phyloP scores from a whole-genome alignment of 108 stramenopile genomes.

The Discostella pseudostelligera region DNA sequence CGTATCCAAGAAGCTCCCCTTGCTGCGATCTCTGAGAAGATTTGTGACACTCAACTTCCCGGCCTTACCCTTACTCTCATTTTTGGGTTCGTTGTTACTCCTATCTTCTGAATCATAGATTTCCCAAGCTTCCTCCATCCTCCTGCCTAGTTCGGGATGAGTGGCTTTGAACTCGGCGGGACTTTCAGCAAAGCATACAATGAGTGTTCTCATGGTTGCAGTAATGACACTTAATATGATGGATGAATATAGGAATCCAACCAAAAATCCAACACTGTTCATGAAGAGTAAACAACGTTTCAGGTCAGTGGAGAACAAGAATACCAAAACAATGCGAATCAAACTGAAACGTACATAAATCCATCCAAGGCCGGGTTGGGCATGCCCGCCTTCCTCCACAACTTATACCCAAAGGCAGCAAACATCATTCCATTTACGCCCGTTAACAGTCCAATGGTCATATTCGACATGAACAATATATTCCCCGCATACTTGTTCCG shows the following conservation, averaged over 20 bases:
- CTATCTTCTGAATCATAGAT: neutral
- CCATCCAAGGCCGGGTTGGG: slow-evolving; percentile 23
- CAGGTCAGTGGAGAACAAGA: no score
- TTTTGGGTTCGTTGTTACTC: no score
- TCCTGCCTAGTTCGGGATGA: slow-evolving; percentile 52
- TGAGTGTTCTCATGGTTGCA: slow-evolving; percentile 65
- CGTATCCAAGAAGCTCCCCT: no score
- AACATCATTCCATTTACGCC: slow-evolving; percentile 50
- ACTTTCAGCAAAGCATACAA: slow-evolving; percentile 81
- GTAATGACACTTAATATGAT: slow-evolving; percentile 64
- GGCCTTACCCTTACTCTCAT: no score
- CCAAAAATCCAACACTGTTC: slow-evolving; percentile 43
- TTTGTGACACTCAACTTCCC: no score
- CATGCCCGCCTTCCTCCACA: slow-evolving; percentile 31
- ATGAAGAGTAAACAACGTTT: slow-evolving; percentile 2
- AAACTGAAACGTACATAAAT: slow-evolving; percentile 40
- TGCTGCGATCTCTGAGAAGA: no score
- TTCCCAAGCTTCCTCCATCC: slow-evolving; percentile 55
- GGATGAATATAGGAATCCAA: slow-evolving; percentile 53
- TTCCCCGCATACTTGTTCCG: slow-evolving; percentile 52
- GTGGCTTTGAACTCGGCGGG: slow-evolving; percentile 56
- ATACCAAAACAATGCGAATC: no score
- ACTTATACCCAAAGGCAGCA: slow-evolving; percentile 26
- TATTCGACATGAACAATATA: slow-evolving; percentile 51
- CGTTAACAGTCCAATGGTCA: slow-evolving; percentile 51